Evolutionary conservation across 169 alveolate species (phyloP), one percentile per base, ranked within the genome.

Genomic region (Plasmodium vinckei): DNA sequence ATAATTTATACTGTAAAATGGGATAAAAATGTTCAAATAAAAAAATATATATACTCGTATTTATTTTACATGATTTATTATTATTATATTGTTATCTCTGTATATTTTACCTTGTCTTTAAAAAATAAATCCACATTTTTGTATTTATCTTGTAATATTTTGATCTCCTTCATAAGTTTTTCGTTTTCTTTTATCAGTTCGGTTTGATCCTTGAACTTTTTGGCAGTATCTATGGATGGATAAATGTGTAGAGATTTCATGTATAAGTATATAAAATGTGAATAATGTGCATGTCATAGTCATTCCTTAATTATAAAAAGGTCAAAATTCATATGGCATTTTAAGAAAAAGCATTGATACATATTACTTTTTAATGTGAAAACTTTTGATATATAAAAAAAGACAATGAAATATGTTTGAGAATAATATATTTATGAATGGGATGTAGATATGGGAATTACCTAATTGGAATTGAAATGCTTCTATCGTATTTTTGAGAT

Each of bases 391-490:
- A 33, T 3, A 4, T 33, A 33, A 33, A 33, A 33, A 33, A 2
- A 33, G 42, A 33, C 42, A 33, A 33, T 33, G 42, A 33, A 33
- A 4, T 3, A 33, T 33, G 5, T 33, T 27, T 33, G 42, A 51
- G 59, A 51, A 51, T 13, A 51, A 51, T 15, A 51, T 51, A 15
- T 51, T 15, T 1, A 6, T 47, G 77, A 10, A 17, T 19, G 44
- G 17, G n/a, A 2, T 39, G n/a, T 7, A 9, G 7, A 15, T 15
- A 51, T 15, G 10, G 2, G 19, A 47, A 21, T 9, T 61, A 75
- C 88, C 88, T 15, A 75, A n/a, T 51, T 75, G 88, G 7, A 21
- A 5, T 59, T 75, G 88, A 49, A 75, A 75, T 7, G 88, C 88
- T 51, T 75, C 77, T n/a, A 75, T 75, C 1, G 88, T 75, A 27